Conservation (phyloP, 2,329 filamentous ascomycete species). For the Venturia nashicola region DNA sequence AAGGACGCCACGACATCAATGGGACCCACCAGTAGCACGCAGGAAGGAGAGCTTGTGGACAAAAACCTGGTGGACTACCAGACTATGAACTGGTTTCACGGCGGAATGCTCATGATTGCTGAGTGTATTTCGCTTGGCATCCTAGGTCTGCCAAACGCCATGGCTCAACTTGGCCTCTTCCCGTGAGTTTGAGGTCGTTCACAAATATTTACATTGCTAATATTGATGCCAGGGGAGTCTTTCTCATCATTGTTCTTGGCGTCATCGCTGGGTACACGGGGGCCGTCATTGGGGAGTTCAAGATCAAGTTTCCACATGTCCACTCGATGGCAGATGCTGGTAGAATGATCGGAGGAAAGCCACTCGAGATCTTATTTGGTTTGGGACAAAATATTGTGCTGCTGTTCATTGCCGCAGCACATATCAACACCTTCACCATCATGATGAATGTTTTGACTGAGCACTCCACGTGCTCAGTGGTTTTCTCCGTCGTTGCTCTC, state of each 20-base stretch:
- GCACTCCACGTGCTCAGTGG: constrained; percentile 50
- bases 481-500: constrained; percentile 49
- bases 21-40: neutral
- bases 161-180: constrained; percentile 40
- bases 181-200: constrained; percentile 24
- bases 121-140: constrained; percentile 47
- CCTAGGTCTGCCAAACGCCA: constrained; percentile 40
- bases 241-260: constrained; percentile 42
- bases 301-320: constrained; percentile 43
- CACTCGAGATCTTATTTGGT: constrained; percentile 41
- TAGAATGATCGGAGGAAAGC: constrained; percentile 44
- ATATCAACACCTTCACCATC: constrained; percentile 57
- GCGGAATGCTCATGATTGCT: constrained; percentile 42
- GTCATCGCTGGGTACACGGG: constrained; percentile 48
- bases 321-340: constrained; percentile 58
- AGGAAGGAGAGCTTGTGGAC: neutral
- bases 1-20: neutral
- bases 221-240: constrained; percentile 27
- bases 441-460: constrained; percentile 54
- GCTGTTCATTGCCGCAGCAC: constrained; percentile 59
- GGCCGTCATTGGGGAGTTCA: constrained; percentile 48
- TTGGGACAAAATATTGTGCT: constrained; percentile 51
- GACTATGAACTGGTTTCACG: constrained; percentile 38
- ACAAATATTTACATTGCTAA: neutral
- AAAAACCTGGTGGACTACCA: constrained; percentile 29